Conservation (phyloP, 2,329 filamentous ascomycete genomes). For the Aureobasidium pullulans region DNA sequence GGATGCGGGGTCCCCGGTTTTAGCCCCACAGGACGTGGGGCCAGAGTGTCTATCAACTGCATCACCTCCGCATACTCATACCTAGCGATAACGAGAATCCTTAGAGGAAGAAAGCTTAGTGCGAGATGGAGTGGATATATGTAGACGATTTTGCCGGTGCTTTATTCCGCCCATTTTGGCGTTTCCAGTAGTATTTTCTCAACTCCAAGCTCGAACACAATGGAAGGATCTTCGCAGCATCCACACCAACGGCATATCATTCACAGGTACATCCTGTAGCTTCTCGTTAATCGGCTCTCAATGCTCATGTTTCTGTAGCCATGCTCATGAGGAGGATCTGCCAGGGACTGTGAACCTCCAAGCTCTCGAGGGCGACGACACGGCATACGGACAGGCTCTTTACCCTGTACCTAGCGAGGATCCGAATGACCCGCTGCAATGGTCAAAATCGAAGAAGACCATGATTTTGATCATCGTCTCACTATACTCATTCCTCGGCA, state of each 20-base stretch:
- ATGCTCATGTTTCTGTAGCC: conserved; percentile 29
- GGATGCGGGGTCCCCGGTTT: neutral
- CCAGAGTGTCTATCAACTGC: neutral
- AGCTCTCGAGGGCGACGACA: conserved; percentile 50
- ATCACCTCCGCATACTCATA: neutral
- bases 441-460: conserved; percentile 49
- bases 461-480: conserved; percentile 49
- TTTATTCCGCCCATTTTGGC: neutral
- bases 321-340: conserved; percentile 50
- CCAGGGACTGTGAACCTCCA: conserved; percentile 51
- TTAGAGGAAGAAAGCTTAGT: neutral
- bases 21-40: neutral
- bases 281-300: neutral
- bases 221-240: neutral
- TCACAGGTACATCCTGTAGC: conserved; percentile 1
- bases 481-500: conserved; percentile 52
- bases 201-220: neutral
- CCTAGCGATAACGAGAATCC: conserved; percentile 3
- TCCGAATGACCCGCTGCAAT: conserved; percentile 55
- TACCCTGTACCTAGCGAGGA: conserved; percentile 55
- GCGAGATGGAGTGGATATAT: neutral
- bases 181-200: neutral
- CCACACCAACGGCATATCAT: neutral
- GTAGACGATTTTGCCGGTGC: neutral
- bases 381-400: conserved; percentile 52